Conservation (phyloP, 176 grass and related monocot genomes). For the Luzula sylvatica region DNA sequence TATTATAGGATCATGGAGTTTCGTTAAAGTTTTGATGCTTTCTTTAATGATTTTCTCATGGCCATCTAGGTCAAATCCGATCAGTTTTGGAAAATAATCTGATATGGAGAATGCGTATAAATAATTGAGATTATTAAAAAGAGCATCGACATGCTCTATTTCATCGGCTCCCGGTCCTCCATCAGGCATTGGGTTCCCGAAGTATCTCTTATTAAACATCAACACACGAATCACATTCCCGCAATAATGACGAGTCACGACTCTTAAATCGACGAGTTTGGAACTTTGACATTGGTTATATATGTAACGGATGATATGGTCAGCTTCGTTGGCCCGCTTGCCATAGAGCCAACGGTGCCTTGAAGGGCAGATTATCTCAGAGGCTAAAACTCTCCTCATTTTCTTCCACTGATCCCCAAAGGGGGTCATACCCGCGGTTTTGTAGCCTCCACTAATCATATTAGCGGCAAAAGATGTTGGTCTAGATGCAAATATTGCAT, state of each 20-base stretch:
- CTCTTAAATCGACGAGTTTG: constrained; percentile 22
- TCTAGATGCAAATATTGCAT: constrained; percentile 35
- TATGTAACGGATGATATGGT: constrained; percentile 28
- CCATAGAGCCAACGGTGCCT: constrained; percentile 16
- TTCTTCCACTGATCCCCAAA: constrained; percentile 54
- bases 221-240: constrained; percentile 31
- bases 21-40: background rate
- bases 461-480: constrained; percentile 34
- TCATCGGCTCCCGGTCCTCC: constrained; percentile 18
- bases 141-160: constrained; percentile 27
- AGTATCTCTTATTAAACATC: constrained; percentile 27
- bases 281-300: constrained; percentile 9
- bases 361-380: constrained; percentile 19
- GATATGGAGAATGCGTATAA: constrained; percentile 31
- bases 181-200: background rate
- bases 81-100: constrained; percentile 28
- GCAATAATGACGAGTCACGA: constrained; percentile 16
- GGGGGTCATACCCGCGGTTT: constrained; percentile 21
- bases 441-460: constrained; percentile 26
- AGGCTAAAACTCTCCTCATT: constrained; percentile 40
- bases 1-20: constrained; percentile 31
- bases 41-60: constrained; percentile 24
- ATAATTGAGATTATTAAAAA: constrained; percentile 10
- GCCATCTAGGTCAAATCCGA: constrained; percentile 29
- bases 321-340: constrained; percentile 22